A percentile compares a stretch with the other conserved stretches of the same genome.
These are phyloP conservation scores for Aspergillus amoenus DNA, from an alignment of 2,329 filamentous ascomycete species.

Conservation along the genomic window DNA sequence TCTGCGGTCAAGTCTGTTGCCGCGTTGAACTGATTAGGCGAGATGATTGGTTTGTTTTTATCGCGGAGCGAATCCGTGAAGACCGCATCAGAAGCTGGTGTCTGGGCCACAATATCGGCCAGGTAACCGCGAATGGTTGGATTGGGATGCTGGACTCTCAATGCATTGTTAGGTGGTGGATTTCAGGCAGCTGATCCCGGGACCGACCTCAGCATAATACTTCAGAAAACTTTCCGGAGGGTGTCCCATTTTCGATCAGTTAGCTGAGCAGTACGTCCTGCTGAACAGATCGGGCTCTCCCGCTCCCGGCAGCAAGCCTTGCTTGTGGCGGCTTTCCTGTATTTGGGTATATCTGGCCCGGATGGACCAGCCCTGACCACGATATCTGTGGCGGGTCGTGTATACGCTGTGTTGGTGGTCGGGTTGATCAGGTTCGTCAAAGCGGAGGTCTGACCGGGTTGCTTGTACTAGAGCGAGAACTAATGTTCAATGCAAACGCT, in stretches of 20 bases:
- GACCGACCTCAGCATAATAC: not conserved
- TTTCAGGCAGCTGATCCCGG: not conserved
- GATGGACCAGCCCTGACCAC: too few species aligned
- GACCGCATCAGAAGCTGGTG: not conserved
- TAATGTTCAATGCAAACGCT: too few species aligned
- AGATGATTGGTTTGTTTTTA: not conserved
- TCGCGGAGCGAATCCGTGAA: not conserved
- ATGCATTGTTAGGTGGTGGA: not conserved
- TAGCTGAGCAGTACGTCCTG: too few species aligned
- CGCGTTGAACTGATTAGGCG: not conserved
- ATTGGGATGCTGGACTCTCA: not conserved
- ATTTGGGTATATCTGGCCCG: too few species aligned
- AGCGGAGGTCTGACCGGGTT: too few species aligned
- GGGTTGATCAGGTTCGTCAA: too few species aligned
- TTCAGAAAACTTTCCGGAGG: not conserved
- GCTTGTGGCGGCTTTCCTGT: too few species aligned
- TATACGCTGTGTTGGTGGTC: too few species aligned
- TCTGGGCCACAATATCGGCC: not conserved
- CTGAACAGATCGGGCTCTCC: too few species aligned
- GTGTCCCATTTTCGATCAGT: not conserved
- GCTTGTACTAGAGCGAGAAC: too few species aligned
- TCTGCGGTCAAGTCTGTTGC: not conserved
- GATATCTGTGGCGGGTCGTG: too few species aligned
- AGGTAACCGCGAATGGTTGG: not conserved
- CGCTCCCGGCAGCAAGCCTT: too few species aligned